Evolutionary conservation across 305 asterid species (phyloP).

Genomic region (Solanum hybrid): DNA sequence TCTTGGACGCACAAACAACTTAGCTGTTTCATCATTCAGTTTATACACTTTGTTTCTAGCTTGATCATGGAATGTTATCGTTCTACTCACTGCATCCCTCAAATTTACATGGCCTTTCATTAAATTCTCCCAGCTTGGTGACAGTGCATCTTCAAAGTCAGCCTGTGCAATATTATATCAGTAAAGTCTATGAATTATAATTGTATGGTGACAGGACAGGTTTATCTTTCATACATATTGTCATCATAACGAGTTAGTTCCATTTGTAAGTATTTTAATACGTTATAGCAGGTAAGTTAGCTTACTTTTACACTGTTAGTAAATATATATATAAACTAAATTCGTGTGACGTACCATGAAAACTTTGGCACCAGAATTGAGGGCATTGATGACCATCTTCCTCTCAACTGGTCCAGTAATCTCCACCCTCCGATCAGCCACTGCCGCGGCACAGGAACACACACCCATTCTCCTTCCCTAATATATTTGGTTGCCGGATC

Average conservation of each 20-base stretch:
- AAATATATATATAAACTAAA: neutral
- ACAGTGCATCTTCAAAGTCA: slow-evolving; percentile 71
- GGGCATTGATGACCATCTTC: slow-evolving; percentile 94
- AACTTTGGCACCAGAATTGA: slow-evolving; percentile 91
- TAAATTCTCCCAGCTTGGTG: slow-evolving; percentile 93
- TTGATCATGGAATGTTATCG: slow-evolving; percentile 60
- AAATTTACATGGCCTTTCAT: slow-evolving; percentile 76
- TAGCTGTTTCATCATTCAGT: slow-evolving; percentile 58
- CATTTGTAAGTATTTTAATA: neutral
- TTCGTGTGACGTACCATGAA: slow-evolving; percentile 56
- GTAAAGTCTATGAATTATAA: neutral
- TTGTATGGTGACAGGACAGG: neutral
- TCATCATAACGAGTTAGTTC: neutral
- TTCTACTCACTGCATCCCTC: slow-evolving; percentile 72
- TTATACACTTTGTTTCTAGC: slow-evolving; percentile 64
- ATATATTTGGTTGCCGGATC: slow-evolving; percentile 69
- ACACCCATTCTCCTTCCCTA: slow-evolving; percentile 66
- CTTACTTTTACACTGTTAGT: neutral
- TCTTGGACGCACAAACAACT: slow-evolving; percentile 84
- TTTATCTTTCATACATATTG: neutral
- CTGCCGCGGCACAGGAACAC: slow-evolving; percentile 55
- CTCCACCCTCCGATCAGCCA: slow-evolving; percentile 87
- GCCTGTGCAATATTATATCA: slow-evolving; percentile 23
- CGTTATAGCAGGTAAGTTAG: neutral
- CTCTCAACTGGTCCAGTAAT: slow-evolving; percentile 94